Conservation (phyloP, 148 eudicot genomes). For the Rhododendron williamsianum region DNA sequence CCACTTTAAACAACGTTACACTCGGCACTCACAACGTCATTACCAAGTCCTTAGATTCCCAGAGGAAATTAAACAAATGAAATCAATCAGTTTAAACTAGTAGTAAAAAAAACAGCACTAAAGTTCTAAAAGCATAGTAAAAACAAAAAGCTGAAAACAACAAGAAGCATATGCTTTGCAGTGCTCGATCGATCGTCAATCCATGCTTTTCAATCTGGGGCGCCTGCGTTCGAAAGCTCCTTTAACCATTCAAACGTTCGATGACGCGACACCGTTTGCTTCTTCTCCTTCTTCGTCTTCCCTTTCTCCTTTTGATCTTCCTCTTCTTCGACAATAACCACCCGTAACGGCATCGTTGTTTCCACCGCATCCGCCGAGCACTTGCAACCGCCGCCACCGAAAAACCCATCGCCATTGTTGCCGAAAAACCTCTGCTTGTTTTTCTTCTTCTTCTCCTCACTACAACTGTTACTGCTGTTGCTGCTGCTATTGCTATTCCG, state of each 20-base stretch:
- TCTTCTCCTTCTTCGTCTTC: conserved; percentile 16
- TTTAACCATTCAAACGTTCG: conserved; percentile 90
- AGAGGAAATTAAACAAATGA: not conserved
- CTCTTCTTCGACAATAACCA: conserved; percentile 5
- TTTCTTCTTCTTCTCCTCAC: conserved; percentile 7
- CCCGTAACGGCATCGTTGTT: conserved; percentile 28
- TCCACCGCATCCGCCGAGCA: conserved; percentile 51
- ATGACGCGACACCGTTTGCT: conserved; percentile 52
- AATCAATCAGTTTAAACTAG: not conserved
- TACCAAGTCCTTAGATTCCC: not conserved
- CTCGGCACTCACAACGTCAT: not conserved
- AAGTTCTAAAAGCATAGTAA: not conserved
- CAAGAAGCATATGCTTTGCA: conserved; percentile 8
- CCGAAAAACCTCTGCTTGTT: conserved; percentile 21
- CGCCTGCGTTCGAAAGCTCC: conserved; percentile 59
- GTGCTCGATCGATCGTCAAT: not conserved
- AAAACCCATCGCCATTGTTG: not conserved
- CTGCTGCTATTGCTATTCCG: conserved; percentile 31
- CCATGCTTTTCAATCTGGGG: conserved; percentile 16
- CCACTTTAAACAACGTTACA: not conserved
- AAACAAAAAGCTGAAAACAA: not conserved
- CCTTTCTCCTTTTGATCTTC: not conserved
- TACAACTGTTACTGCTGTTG: conserved; percentile 1
- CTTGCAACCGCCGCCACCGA: conserved; percentile 38
- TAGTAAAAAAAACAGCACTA: not conserved